These are phyloP conservation scores for Solanum pinnatisectum DNA, from an alignment of 257 asterid species.

Conservation along the genomic window DNA sequence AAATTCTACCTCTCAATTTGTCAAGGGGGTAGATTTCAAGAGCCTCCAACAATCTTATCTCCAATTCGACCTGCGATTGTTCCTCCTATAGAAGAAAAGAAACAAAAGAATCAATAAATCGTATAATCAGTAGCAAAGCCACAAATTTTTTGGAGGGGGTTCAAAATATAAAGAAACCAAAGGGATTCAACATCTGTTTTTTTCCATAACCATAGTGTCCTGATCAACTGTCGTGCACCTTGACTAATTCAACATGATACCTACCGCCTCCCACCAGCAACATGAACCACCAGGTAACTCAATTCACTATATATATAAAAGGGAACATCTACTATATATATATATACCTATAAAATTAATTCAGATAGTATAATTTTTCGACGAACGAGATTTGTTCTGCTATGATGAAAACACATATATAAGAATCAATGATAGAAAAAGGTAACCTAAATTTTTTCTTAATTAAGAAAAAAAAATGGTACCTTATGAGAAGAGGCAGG, in stretches of 20 bases:
- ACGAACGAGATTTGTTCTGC: neutral
- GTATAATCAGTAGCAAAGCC: neutral
- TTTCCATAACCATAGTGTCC: neutral
- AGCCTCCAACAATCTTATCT: conserved; percentile 73
- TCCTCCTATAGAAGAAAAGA: conserved; percentile 29
- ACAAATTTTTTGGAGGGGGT: neutral
- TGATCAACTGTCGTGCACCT: neutral
- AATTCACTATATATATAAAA: no score
- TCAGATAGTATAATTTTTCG: neutral
- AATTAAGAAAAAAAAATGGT: neutral
- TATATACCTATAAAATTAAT: neutral
- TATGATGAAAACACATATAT: neutral
- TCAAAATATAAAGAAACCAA: neutral
- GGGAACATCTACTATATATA: neutral
- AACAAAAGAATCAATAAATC: neutral
- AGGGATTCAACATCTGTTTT: neutral
- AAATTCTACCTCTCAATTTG: conserved; percentile 54
- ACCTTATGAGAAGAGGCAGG: conserved; percentile 57
- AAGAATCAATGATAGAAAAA: neutral
- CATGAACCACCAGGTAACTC: neutral
- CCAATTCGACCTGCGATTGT: conserved; percentile 77
- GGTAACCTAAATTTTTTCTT: neutral
- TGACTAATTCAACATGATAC: neutral
- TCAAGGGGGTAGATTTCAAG: conserved; percentile 85
- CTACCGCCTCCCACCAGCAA: neutral